Evolutionary conservation across 768 basidiomycete species (phyloP).

Genomic region (Tephrocybe sp.): DNA sequence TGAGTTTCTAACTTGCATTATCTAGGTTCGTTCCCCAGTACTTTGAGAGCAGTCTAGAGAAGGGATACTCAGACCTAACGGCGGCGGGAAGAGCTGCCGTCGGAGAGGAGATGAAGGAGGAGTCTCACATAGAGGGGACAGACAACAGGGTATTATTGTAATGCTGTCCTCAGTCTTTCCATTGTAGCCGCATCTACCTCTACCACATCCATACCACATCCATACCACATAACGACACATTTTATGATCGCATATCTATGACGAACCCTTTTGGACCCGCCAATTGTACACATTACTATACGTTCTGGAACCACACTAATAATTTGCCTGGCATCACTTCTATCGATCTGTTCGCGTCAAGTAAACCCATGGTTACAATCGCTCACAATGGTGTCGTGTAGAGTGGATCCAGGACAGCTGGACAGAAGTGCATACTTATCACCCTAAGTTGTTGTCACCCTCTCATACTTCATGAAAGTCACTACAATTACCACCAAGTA

Average conservation of each 20-base stretch:
- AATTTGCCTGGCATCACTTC: not conserved
- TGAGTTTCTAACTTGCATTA: not conserved
- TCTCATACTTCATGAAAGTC: no score
- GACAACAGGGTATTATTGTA: not conserved
- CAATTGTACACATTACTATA: not conserved
- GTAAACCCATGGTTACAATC: no score
- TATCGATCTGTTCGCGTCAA: no score
- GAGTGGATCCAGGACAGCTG: no score
- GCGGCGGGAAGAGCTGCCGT: conserved; percentile 68
- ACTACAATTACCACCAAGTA: no score
- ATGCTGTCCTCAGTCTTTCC: not conserved
- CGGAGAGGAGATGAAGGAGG: conserved; percentile 65
- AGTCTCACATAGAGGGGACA: conserved; percentile 28
- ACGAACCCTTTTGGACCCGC: not conserved
- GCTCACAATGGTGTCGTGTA: no score
- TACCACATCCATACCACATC: not conserved
- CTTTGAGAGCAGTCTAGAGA: conserved; percentile 69
- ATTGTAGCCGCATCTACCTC: not conserved
- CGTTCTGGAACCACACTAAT: not conserved
- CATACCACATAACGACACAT: conserved; percentile 1
- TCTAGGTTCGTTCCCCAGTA: conserved; percentile 70
- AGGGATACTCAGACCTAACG: conserved; percentile 70
- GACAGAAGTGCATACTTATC: no score
- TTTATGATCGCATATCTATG: no score
- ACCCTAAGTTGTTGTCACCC: no score